Conservation (phyloP, 176 grass and related monocot genomes). For the Poa pratensis region DNA sequence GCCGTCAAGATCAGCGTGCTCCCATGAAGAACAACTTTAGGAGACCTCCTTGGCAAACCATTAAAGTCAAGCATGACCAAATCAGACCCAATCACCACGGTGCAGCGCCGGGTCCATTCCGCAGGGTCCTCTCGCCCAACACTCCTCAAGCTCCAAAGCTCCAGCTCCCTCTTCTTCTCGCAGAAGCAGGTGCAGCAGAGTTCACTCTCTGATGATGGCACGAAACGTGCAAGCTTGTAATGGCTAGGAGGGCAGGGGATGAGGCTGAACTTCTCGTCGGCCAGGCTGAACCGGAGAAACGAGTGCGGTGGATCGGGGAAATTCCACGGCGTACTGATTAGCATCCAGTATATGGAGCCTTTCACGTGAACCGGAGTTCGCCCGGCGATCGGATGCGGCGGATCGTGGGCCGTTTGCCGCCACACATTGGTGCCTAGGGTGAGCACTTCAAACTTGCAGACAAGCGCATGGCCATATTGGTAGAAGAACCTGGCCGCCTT, state of each 20-base stretch:
- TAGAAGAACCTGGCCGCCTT: slow-evolving; percentile 9
- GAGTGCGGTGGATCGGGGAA: not conserved
- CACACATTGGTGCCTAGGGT: slow-evolving; percentile 17
- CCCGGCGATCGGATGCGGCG: not conserved
- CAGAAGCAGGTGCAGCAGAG: slow-evolving; percentile 1
- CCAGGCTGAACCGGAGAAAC: slow-evolving; percentile 16
- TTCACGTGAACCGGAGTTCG: not conserved
- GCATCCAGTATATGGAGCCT: not conserved
- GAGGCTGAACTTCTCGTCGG: slow-evolving; percentile 8
- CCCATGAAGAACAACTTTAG: not conserved
- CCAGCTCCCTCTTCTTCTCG: not conserved
- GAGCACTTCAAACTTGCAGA: slow-evolving; percentile 19
- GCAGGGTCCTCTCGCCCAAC: not conserved
- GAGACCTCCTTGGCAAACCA: not conserved
- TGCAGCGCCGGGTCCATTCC: not conserved
- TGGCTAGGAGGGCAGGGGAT: not conserved
- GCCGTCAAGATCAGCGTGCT: not conserved
- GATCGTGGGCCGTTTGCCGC: not conserved
- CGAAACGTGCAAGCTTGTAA: not conserved
- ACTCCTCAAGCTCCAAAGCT: slow-evolving; percentile 5
- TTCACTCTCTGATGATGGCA: not conserved
- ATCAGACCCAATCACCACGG: not conserved
- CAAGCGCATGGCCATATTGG: too few relatives aligned
- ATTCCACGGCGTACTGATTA: too few relatives aligned
- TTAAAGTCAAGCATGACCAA: not conserved